A percentile compares a stretch with the other conserved stretches of the same genome.
phyloP scores from a whole-genome alignment of 2,329 filamentous ascomycete species.

The Phialophora chinensis region DNA sequence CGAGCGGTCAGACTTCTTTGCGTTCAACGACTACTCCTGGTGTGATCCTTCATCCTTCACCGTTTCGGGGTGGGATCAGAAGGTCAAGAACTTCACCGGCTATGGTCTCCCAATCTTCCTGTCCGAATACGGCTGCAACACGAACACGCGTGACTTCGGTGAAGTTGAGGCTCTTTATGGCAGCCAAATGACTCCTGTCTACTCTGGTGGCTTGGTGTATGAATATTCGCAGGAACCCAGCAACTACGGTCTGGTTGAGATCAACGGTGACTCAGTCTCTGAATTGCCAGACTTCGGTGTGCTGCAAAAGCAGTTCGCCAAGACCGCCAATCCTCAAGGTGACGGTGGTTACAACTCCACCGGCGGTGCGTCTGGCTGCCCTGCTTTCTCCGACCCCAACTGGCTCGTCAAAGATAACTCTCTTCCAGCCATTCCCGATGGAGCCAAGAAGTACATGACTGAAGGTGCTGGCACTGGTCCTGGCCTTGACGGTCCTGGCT shows the following conservation, averaged over 20 bases:
- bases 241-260: conserved; percentile 78
- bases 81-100: conserved; percentile 84
- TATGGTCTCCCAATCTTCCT: conserved; percentile 93
- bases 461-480: conserved; percentile 63
- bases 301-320: conserved; percentile 58
- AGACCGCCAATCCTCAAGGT: conserved; percentile 59
- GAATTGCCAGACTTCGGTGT: conserved; percentile 68
- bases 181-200: conserved; percentile 81
- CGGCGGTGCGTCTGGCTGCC: conserved; percentile 61
- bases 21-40: conserved; percentile 90
- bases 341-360: conserved; percentile 65
- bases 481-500: conserved; percentile 62
- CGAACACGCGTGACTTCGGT: conserved; percentile 78
- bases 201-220: conserved; percentile 95
- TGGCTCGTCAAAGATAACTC: conserved; percentile 61
- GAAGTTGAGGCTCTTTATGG: conserved; percentile 82
- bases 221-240: conserved; percentile 85
- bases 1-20: conserved; percentile 85
- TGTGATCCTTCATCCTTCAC: conserved; percentile 73
- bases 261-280: conserved; percentile 62
- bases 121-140: conserved; percentile 91
- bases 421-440: conserved; percentile 63
- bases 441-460: conserved; percentile 62
- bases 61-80: conserved; percentile 80
- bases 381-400: conserved; percentile 55